Evolutionary conservation across 768 basidiomycete species (phyloP), one percentile per base, ranked within the genome.

Genomic region (Hygrocybe punicea): DNA sequence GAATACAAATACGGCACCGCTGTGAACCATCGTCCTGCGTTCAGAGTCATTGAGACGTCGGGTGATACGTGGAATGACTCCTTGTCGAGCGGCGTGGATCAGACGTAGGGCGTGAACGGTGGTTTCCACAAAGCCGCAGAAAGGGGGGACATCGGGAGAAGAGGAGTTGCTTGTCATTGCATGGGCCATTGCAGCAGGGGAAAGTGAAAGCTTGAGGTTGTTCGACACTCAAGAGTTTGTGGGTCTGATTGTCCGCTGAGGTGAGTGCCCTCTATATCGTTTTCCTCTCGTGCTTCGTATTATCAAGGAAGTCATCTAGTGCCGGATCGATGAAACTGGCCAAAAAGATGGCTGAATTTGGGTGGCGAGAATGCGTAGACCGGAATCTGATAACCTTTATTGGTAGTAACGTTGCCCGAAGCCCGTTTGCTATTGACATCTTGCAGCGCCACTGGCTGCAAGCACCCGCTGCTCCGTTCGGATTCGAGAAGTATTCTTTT

Each of bases 11-110:
- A 93, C 84, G 48, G 91, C 88, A 9, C 82, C 82, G 35, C 80
- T 78, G 66, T 79, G 80, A 68, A 83, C 82, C 82, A 83, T 88
- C 50, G 69, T 79, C 67, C 74, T 73, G 33, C 86, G 81, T 65
- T 94, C 90, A n/a, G 84, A 77, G 65, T 93, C 90, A 66, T 91
- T 90, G 65, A 93, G 78, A 24, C 91, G 81, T 35, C 91, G 81
- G n/a, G 88, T 90, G 57, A 93, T 88, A 37, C 89, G 81, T 34
- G 89, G 89, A 50, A 92, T 86, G 63, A 87, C 76, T 23, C 91
- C 90, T 60, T 86, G 82, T 47, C 87, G 79, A 53, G 89, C 89
- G 14, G 90, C 90, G 69, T 91, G 86, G 64, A 93, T 89, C 63
- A 93, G 80, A 24, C 91, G 81, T 35, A 93, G 81, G 16, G 90